Base-by-base conservation (phyloP, 2,329 filamentous ascomycete species). In the Penicillium frequentans region DNA sequence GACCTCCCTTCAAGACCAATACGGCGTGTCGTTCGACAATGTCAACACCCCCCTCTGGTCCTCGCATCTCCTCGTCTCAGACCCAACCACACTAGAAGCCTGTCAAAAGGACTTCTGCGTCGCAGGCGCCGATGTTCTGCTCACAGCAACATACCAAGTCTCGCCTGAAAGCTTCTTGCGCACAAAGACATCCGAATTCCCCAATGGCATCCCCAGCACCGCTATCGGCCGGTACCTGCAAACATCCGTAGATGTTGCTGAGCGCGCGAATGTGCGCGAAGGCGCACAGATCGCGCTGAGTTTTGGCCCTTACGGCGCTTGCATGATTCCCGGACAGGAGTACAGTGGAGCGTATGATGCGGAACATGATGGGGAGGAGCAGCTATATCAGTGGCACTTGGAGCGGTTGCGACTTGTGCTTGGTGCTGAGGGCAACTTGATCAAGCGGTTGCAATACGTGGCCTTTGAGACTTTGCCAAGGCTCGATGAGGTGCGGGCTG, bases 141-240 rank as follows among this genome's bases (percentile, higher is more conserved):
- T 87, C 47, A 89, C 86, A 10, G 86, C 86, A 8, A 90, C 87
- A 0, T 90, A 90, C 69, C 87, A 90, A 68, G 75, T 83, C 1
- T 87, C 84, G 0, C 69, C 79, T 8, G 74, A 82, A 11, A 86
- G 83, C 0, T 88, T 89, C 62, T 69, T 71, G 3, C 75, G 73
- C 37, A 87, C 85, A 1, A 76, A 69, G 33, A 79, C 76, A 1
- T 19, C 70, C 0, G 62, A 73, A 2, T 77, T 72, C 46, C 79
- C 82, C 0, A 23, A 73, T 4, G 83, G 82, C 2, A 75, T 86
- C 26, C 58, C 69, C 3, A 64, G 67, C 4, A 57, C 64, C 6
- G 72, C 72, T 13, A 76, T 84, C 14, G 72, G 73, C 11, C 66
- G 57, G 4, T 81, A 82, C 44, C 70, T 80, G 65, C 68, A 70